Base-by-base conservation (phyloP, 495 filamentous ascomycete species). In the Aspergillus nanangensis region DNA sequence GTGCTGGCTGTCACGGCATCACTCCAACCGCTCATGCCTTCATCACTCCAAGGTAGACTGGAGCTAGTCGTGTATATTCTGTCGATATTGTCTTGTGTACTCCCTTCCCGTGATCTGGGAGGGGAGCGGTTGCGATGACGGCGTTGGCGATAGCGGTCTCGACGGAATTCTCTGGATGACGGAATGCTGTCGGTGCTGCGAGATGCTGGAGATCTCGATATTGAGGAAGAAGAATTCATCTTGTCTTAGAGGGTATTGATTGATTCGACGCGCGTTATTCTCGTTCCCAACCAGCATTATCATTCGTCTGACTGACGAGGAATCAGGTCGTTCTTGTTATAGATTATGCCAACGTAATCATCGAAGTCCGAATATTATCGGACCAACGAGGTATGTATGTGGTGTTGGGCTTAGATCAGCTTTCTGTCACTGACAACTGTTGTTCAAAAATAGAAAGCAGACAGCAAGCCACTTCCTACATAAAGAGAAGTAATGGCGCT, bases 1-100 rank as follows among this genome's bases (percentile, higher is more conserved):
- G 44, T 39, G 20, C 41, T 27, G 22, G 52, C 52, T 24, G 52
- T 55, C 34, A 27, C 24, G 5, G 43, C 52, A 29, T 55, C 48
- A 15, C 47, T 55, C 52, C 48, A 55, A 34, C 27, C 40, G 7
- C 4, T 37, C 7, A 20, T 21, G 15, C 13, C 20, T 14, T 35
- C 41, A 3, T 23, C 41, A 15, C 15, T 13, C 19, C 14, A 33
- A 2, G 19, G 14, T 21, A 44, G 20, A 4, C 9, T 34, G 27
- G 41, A 32, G 15, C 25, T 35, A 4, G 24, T n/a, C 15, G 7
- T 19, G 18, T 23, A 13, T 17, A 13, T 21, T 11, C 4, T n/a
- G 13, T 44, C 29, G 8, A 33, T 29, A 4, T 7, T 34, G 25
- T 25, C n/a, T 32, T 22, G 2, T 1, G 0, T 15, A 17, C 7